phyloP scores from a whole-genome alignment of 2,329 filamentous ascomycete genomes.

The Zymoseptoria pseudotritici region DNA sequence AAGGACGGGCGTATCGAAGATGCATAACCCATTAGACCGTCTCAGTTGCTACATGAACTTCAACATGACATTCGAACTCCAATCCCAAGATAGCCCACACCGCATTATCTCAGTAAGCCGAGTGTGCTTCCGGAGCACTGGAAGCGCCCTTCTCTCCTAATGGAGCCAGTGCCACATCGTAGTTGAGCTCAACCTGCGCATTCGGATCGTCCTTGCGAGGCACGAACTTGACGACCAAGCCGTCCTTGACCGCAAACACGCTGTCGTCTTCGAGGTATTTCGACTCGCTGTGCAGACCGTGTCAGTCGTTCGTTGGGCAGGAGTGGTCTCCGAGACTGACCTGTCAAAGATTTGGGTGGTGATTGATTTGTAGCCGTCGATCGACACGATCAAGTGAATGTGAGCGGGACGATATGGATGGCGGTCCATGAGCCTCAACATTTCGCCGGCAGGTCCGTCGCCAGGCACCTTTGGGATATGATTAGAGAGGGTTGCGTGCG shows the following conservation, averaged over 20 bases:
- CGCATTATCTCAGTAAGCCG: background rate
- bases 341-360: slow-evolving; percentile 71
- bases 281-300: slow-evolving; percentile 39
- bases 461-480: slow-evolving; percentile 4
- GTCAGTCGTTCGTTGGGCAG: background rate
- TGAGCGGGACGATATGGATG: slow-evolving; percentile 57
- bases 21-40: no score
- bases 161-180: slow-evolving; percentile 12
- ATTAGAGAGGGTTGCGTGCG: background rate
- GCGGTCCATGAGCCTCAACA: slow-evolving; percentile 52
- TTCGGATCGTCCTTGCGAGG: slow-evolving; percentile 41
- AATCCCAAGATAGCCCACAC: background rate
- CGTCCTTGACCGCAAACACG: slow-evolving; percentile 55
- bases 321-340: slow-evolving; percentile 4
- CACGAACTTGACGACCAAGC: slow-evolving; percentile 50
- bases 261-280: slow-evolving; percentile 54
- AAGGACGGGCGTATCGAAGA: no score
- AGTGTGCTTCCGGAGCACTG: background rate
- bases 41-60: no score
- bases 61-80: no score
- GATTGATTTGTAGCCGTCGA: slow-evolving; percentile 58
- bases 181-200: slow-evolving; percentile 14
- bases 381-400: slow-evolving; percentile 41
- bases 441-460: slow-evolving; percentile 37
- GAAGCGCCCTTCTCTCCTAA: slow-evolving; percentile 6